Conservation (phyloP, 2,329 filamentous ascomycete genomes). For the Neonectria coccinea region DNA sequence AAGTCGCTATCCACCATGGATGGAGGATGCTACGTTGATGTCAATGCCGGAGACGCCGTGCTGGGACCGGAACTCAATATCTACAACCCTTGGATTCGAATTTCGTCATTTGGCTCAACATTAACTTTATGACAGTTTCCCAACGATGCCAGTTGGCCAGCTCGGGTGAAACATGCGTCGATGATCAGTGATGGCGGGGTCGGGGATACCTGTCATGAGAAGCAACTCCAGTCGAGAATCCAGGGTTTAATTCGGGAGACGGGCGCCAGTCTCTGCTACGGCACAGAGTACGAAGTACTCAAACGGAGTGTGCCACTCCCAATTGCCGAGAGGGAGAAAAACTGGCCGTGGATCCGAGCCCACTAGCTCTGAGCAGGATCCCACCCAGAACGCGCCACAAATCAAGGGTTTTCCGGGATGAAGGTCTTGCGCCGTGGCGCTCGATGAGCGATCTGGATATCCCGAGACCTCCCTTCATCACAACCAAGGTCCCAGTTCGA, state of each 20-base stretch:
- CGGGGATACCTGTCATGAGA: background rate
- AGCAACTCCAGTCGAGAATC: background rate
- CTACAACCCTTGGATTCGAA: background rate
- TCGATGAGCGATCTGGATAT: conserved; percentile 9
- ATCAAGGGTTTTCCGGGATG: conserved; percentile 1
- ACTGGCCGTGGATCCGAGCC: background rate
- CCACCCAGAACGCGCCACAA: background rate
- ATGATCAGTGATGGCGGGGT: background rate
- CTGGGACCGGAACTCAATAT: background rate
- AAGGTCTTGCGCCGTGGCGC: background rate
- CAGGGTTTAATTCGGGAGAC: background rate
- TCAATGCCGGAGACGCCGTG: conserved; percentile 7
- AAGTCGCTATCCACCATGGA: background rate
- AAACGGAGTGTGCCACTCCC: background rate
- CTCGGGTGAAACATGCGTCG: conserved; percentile 12
- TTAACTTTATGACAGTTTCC: background rate
- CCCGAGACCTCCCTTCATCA: background rate
- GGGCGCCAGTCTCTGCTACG: background rate
- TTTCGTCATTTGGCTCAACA: background rate
- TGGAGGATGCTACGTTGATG: background rate
- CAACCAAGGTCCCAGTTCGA: conserved; percentile 12
- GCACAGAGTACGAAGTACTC: background rate
- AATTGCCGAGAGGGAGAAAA: conserved; percentile 1
- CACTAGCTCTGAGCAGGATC: background rate
- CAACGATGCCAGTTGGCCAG: background rate